These are phyloP conservation scores for Populus deltoides DNA, from an alignment of 345 rosid species.

Conservation along the genomic window DNA sequence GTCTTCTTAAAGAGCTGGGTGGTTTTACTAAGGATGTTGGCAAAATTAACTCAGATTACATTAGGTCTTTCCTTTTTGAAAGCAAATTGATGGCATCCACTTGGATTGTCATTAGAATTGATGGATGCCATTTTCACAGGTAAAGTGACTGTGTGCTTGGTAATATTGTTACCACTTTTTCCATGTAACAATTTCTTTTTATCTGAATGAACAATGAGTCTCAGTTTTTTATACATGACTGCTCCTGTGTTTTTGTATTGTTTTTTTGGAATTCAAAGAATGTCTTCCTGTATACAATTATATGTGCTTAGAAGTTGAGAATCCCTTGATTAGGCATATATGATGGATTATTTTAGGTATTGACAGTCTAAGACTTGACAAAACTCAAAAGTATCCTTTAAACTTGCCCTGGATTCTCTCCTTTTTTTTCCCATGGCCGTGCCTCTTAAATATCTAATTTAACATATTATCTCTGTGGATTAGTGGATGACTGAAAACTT, in stretches of 20 bases:
- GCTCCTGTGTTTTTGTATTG: not conserved
- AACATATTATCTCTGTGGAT: not conserved
- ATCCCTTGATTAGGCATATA: not conserved
- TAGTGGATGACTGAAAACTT: not conserved
- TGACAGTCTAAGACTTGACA: not conserved
- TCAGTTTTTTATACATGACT: not conserved
- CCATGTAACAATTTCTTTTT: not conserved
- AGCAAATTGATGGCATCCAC: slow-evolving; percentile 71
- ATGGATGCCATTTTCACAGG: slow-evolving; percentile 98
- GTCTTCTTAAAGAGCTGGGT: slow-evolving; percentile 59
- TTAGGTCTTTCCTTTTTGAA: slow-evolving; percentile 66
- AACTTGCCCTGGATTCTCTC: not conserved
- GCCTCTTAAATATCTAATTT: not conserved
- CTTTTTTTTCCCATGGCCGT: not conserved
- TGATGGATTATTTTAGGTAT: not conserved
- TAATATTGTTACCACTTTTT: not conserved
- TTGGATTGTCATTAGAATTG: slow-evolving; percentile 83
- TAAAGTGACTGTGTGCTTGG: slow-evolving; percentile 12
- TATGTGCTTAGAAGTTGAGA: not conserved
- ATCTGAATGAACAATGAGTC: not conserved
- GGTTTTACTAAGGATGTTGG: slow-evolving; percentile 48
- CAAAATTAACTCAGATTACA: slow-evolving; percentile 57
- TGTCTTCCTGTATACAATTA: not conserved
- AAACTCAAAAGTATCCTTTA: not conserved
- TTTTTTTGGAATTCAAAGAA: not conserved